Evolutionary conservation across 371 early-diverging fungal species (phyloP).

Genomic region (Nematocida major): DNA sequence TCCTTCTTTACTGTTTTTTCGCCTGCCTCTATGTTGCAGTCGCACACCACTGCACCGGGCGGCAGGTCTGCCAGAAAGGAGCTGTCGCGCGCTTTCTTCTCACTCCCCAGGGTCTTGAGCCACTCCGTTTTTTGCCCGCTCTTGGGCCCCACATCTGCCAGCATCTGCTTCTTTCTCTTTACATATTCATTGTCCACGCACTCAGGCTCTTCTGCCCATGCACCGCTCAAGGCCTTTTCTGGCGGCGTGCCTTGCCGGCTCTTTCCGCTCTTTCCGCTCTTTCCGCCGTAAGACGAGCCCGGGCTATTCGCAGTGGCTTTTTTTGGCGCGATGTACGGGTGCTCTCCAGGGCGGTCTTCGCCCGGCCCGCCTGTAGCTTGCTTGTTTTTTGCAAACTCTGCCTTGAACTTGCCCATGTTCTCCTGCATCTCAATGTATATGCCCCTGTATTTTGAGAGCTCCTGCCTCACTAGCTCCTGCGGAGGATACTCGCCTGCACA

Average conservation of each 20-base stretch:
- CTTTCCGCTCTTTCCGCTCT: no score
- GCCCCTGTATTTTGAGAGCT: constrained; percentile 53
- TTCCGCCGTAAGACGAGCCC: no score
- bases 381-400: constrained; percentile 39
- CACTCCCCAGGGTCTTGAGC: no score
- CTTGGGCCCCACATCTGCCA: no score
- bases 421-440: constrained; percentile 68
- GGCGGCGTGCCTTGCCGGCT: no score
- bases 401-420: constrained; percentile 70
- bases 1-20: constrained; percentile 65
- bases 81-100: constrained; percentile 2
- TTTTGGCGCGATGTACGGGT: no score
- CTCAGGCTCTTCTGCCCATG: no score
- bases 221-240: no score
- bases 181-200: no score
- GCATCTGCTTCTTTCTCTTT: no score
- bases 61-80: constrained; percentile 13
- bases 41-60: constrained; percentile 64
- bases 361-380: background rate
- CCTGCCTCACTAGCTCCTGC: constrained; percentile 52
- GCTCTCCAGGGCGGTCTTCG: background rate
- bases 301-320: no score
- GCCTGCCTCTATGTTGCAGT: constrained; percentile 66
- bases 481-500: constrained; percentile 48
- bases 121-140: no score